A percentile compares a stretch with the other conserved stretches of the same genome.
phyloP scores from a whole-genome alignment of 257 asterid genomes.

The Solanum arcanum region DNA sequence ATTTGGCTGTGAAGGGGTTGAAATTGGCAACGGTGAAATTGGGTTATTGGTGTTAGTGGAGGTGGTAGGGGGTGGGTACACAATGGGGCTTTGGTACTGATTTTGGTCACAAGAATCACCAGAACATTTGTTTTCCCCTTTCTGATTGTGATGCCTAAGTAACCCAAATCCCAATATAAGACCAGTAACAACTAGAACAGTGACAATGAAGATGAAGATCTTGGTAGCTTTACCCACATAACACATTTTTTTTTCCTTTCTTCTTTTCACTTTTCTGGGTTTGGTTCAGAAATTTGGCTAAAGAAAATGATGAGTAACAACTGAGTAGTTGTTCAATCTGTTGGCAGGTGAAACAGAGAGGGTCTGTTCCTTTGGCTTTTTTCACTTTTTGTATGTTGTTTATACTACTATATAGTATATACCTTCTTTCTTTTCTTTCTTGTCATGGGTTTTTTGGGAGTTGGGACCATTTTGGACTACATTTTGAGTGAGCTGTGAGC shows the following conservation, averaged over 20 bases:
- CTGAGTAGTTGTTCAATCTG: not conserved
- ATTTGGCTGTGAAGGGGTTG: conserved; percentile 15
- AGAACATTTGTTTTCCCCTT: conserved; percentile 24
- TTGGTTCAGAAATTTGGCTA: conserved; percentile 1
- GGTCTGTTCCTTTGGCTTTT: not conserved
- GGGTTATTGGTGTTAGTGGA: not conserved
- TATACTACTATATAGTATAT: not conserved
- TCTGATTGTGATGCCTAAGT: conserved; percentile 18
- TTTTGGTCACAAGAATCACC: conserved; percentile 32
- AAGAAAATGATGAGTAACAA: not conserved
- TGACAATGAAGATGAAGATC: conserved; percentile 81
- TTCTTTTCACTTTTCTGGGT: not conserved
- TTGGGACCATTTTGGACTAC: not conserved
- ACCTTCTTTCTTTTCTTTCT: not conserved
- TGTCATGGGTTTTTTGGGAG: not conserved
- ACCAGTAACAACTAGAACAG: conserved; percentile 43
- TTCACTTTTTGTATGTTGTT: not conserved
- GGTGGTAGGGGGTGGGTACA: not conserved
- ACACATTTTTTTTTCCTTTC: conserved; percentile 25
- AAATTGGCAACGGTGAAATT: not conserved
- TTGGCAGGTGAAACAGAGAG: not conserved
- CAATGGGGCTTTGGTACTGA: not conserved
- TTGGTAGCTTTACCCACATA: conserved; percentile 93
- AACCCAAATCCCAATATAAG: conserved; percentile 52
- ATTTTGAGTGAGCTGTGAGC: not conserved